phyloP scores from a whole-genome alignment of 2,329 filamentous ascomycete species.

The Colletotrichum shisoi region DNA sequence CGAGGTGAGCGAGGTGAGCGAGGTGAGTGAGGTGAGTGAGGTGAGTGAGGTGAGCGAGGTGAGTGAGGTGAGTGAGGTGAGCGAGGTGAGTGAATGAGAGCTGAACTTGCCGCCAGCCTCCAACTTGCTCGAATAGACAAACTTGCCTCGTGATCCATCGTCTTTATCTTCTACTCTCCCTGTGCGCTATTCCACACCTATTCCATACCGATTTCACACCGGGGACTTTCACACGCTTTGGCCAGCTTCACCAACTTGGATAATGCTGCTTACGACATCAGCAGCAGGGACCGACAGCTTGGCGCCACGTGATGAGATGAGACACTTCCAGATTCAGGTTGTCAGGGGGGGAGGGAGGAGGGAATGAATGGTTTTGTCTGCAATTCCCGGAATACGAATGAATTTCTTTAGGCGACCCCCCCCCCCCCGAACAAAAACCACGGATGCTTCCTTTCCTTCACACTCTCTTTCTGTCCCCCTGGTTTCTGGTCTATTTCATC shows the following conservation, averaged over 20 bases:
- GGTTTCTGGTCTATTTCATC: background rate
- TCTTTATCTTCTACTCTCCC: background rate
- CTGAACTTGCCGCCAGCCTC: background rate
- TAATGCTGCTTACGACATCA: conserved; percentile 27
- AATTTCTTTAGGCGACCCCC: background rate
- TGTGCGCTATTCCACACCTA: too few relatives aligned
- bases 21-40: too few relatives aligned
- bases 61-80: too few relatives aligned
- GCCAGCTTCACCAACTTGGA: conserved; percentile 1
- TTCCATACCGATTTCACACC: background rate
- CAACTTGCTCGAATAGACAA: background rate
- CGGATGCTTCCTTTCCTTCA: background rate
- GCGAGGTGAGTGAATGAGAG: too few relatives aligned
- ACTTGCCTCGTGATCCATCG: background rate
- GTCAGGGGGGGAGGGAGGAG: background rate
- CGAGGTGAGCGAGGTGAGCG: too few relatives aligned
- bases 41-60: too few relatives aligned
- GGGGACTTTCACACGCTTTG: conserved; percentile 3
- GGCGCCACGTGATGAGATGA: conserved; percentile 40
- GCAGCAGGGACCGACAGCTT: conserved; percentile 19
- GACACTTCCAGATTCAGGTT: conserved; percentile 37
- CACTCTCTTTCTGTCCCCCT: background rate
- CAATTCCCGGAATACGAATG: conserved; percentile 22
- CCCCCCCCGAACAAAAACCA: background rate
- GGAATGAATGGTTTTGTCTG: background rate